Conservation (phyloP, 1,284 basidiomycete species). For the Marasmius oreades region DNA sequence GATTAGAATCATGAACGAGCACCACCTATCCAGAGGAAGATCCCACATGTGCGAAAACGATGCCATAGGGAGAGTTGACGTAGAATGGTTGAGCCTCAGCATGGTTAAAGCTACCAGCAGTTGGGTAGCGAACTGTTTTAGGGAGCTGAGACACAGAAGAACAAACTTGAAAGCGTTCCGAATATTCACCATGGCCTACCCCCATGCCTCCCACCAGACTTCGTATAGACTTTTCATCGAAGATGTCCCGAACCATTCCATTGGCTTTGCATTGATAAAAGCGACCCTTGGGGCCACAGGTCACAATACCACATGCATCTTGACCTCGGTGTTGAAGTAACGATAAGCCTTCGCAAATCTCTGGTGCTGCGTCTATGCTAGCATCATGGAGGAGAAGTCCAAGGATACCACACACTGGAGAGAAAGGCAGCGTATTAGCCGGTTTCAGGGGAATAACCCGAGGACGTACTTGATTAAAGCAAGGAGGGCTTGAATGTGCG, state of each 20-base stretch:
- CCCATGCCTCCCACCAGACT: conserved; percentile 94
- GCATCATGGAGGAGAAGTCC: conserved; percentile 83
- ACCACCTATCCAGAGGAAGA: not conserved
- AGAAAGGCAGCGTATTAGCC: not conserved
- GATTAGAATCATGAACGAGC: conserved; percentile 14
- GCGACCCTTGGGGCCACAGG: conserved; percentile 91
- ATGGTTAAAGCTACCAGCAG: conserved; percentile 94
- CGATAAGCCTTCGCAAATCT: conserved; percentile 89
- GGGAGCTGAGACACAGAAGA: conserved; percentile 2
- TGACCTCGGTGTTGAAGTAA: conserved; percentile 94
- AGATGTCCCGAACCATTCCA: conserved; percentile 99
- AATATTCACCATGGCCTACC: conserved; percentile 85
- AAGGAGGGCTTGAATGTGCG: too few species aligned
- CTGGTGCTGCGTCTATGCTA: conserved; percentile 70
- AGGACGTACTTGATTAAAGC: not conserved
- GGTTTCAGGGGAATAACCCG: not conserved
- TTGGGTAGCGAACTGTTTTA: conserved; percentile 87
- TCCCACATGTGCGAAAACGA: conserved; percentile 94
- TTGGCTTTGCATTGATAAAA: conserved; percentile 99
- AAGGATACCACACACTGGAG: conserved; percentile 84
- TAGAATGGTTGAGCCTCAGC: conserved; percentile 99
- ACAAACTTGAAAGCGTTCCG: conserved; percentile 13
- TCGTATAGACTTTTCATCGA: conserved; percentile 78
- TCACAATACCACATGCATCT: conserved; percentile 98
- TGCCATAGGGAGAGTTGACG: conserved; percentile 98